Evolutionary conservation across 73 alveolate species (phyloP), one percentile per base, ranked within the genome.

Genomic region (Paramecium bursaria): DNA sequence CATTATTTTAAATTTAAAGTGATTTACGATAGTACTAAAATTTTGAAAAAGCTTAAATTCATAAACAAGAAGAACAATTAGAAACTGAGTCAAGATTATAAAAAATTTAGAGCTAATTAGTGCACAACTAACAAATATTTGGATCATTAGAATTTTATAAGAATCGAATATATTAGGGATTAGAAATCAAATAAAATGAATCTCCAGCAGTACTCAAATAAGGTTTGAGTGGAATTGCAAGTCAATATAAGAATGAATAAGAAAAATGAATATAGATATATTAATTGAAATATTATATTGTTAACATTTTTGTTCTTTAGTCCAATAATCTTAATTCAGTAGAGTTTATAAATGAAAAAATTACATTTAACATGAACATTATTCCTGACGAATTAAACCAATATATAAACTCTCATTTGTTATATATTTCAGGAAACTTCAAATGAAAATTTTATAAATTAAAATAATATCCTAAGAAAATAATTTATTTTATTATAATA

Each of bases 221-320:
- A 60, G 80, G 80, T 30, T 35, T 60, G 7, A 27, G 54, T 30
- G 80, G 80, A 11, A 60, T 60, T 9, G 80, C 80, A 1, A 60
- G 80, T 25, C 21, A 46, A 1, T 60, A 60, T 60, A 7, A 39
- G 11, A 39, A 5, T 7, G 49, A 39, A 39, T n/a, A n/a, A n/a
- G n/a, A n/a, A n/a, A n/a, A n/a, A n/a, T n/a, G n/a, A n/a, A n/a
- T n/a, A n/a, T n/a, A n/a, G n/a, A n/a, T n/a, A n/a, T n/a, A n/a
- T n/a, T n/a, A n/a, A n/a, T n/a, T n/a, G n/a, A n/a, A n/a, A n/a
- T n/a, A n/a, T n/a, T n/a, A n/a, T n/a, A n/a, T n/a, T n/a, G n/a
- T n/a, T n/a, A n/a, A n/a, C n/a, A n/a, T n/a, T n/a, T n/a, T n/a
- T n/a, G n/a, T n/a, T n/a, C n/a, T n/a, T n/a, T n/a, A n/a, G n/a